phyloP scores from a whole-genome alignment of 2,329 filamentous ascomycete species.

The Venturia pyrina region DNA sequence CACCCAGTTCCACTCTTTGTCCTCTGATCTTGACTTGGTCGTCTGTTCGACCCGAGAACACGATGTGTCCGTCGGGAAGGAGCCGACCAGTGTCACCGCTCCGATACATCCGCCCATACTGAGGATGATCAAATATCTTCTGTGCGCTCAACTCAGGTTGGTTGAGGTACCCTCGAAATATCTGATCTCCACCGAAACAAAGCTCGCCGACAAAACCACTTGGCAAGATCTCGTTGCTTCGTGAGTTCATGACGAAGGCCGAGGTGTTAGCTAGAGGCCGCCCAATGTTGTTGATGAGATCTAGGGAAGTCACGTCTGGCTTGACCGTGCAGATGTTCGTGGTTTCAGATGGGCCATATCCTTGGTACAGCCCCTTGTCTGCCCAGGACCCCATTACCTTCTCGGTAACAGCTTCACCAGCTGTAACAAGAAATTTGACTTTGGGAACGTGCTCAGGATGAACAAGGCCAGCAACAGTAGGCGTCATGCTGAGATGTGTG shows the following conservation, averaged over 20 bases:
- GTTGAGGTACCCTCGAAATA: slow-evolving; percentile 64
- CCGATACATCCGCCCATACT: slow-evolving; percentile 65
- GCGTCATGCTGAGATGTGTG: slow-evolving; percentile 77
- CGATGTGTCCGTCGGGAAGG: slow-evolving; percentile 63
- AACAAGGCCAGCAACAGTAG: slow-evolving; percentile 72
- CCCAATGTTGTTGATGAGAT: slow-evolving; percentile 68
- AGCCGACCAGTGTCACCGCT: slow-evolving; percentile 76
- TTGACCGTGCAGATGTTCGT: slow-evolving; percentile 81
- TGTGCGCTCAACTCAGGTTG: slow-evolving; percentile 49
- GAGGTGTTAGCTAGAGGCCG: slow-evolving; percentile 66
- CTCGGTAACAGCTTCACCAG: slow-evolving; percentile 69
- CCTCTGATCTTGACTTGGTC: slow-evolving; percentile 76
- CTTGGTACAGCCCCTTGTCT: slow-evolving; percentile 59
- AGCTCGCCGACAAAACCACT: slow-evolving; percentile 69
- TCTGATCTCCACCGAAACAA: slow-evolving; percentile 77
- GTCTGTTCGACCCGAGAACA: slow-evolving; percentile 64
- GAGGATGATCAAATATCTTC: slow-evolving; percentile 60
- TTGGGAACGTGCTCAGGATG: slow-evolving; percentile 56
- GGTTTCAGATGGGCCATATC: slow-evolving; percentile 71
- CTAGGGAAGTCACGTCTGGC: slow-evolving; percentile 43
- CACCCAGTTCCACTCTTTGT: slow-evolving; percentile 67
- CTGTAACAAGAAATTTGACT: slow-evolving; percentile 68
- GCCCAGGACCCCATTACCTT: slow-evolving; percentile 63
- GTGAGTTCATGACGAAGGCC: slow-evolving; percentile 48
- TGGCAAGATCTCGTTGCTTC: slow-evolving; percentile 41